These are phyloP conservation scores for Prunus padus DNA, from an alignment of 306 rosid genomes.

Conservation along the genomic window DNA sequence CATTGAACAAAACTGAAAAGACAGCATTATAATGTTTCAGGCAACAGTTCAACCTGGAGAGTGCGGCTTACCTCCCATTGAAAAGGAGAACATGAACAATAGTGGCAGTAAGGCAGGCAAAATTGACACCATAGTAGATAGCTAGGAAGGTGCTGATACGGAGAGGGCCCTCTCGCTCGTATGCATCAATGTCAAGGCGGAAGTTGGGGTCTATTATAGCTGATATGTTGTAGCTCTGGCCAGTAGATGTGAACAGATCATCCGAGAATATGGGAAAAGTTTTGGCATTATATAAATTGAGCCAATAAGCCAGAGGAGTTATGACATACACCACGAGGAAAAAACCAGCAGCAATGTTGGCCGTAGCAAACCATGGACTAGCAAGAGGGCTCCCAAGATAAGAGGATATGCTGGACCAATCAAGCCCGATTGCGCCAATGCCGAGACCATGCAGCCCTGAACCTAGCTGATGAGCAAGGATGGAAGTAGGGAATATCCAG, in stretches of 20 bases:
- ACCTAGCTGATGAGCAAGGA: conserved; percentile 68
- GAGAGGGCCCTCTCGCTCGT: conserved; percentile 60
- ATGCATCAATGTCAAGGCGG: conserved; percentile 59
- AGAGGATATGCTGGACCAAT: conserved; percentile 78
- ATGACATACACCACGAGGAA: conserved; percentile 50
- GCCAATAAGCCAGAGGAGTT: conserved; percentile 60
- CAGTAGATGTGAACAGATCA: conserved; percentile 56
- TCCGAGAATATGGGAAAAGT: conserved; percentile 80
- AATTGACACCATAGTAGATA: conserved; percentile 56
- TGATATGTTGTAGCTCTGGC: conserved; percentile 67
- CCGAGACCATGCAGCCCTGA: conserved; percentile 86
- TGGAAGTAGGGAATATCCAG: conserved; percentile 70
- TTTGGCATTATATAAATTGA: conserved; percentile 57
- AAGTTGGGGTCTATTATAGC: conserved; percentile 60
- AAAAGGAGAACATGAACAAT: conserved; percentile 70
- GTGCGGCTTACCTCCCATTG: conserved; percentile 57
- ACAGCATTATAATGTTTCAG: neutral
- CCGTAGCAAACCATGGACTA: conserved; percentile 94
- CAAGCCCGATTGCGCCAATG: conserved; percentile 62
- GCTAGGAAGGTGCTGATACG: conserved; percentile 66
- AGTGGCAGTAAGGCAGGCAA: conserved; percentile 79
- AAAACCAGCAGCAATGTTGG: conserved; percentile 74
- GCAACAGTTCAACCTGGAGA: neutral
- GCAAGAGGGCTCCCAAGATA: conserved; percentile 84
- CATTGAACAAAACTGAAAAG: neutral